Conservation (phyloP, 345 rosid genomes). For the Melaleuca quinquenervia region DNA sequence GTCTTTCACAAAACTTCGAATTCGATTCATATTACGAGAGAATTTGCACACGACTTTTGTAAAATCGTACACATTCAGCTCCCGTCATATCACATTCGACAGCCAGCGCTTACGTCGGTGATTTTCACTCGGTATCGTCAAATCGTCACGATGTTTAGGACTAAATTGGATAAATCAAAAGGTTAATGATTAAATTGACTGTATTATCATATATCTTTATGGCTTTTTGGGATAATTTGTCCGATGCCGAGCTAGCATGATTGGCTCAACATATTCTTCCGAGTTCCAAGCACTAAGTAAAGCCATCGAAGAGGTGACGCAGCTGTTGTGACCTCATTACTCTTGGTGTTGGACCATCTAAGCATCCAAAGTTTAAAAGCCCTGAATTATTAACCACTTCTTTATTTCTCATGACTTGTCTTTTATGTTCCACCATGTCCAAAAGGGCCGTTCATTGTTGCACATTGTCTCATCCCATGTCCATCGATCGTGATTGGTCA, state of each 20-base stretch:
- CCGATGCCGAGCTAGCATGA: not conserved
- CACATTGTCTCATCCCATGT: not conserved
- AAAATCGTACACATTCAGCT: rapidly evolving
- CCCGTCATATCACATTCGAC: rapidly evolving
- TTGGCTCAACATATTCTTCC: not conserved
- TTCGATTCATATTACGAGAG: not conserved
- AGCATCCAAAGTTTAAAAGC: not conserved
- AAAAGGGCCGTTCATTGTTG: not conserved
- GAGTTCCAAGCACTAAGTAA: not conserved
- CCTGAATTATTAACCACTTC: not conserved
- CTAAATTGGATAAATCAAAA: not conserved
- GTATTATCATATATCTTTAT: not conserved
- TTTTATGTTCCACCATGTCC: not conserved
- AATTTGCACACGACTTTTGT: rapidly evolving
- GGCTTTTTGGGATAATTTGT: not conserved
- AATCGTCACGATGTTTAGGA: rapidly evolving
- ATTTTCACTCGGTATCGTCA: rapidly evolving
- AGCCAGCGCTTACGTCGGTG: rapidly evolving
- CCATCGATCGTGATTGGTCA: not conserved
- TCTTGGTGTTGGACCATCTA: not conserved
- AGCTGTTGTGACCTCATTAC: not conserved
- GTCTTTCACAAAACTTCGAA: rapidly evolving
- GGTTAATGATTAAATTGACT: not conserved
- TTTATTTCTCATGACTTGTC: not conserved
- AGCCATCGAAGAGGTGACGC: not conserved